Conservation (phyloP, 225 moss, liverwort and hornwort genomes). For the Takakia lepidozioides region DNA sequence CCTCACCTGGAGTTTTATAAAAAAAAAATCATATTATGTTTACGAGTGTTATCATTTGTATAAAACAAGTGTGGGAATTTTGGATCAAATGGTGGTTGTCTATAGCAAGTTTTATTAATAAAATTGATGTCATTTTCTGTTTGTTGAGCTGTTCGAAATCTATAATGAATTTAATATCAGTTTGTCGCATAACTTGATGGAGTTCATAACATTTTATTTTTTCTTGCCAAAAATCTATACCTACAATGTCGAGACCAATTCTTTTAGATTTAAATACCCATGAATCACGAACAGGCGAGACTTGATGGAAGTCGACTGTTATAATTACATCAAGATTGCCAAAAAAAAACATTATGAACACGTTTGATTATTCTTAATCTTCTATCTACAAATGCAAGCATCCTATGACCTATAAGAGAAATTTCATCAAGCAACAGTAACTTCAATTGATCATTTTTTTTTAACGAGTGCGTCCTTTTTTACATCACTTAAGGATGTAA, state of each 20-base stretch:
- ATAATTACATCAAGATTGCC: constrained; percentile 1
- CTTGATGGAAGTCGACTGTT: neutral
- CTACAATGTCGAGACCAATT: neutral
- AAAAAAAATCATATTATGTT: neutral
- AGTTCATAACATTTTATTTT: constrained; percentile 2
- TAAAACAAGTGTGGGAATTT: neutral
- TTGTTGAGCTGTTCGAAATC: neutral
- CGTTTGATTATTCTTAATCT: neutral
- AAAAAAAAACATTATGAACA: constrained; percentile 1
- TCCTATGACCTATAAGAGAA: neutral
- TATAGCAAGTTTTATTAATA: neutral
- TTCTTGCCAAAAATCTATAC: neutral
- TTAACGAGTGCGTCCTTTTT: neutral
- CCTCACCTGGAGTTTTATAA: neutral
- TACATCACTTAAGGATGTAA: neutral
- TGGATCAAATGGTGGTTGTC: neutral
- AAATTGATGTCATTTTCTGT: neutral
- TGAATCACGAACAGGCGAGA: constrained; percentile 1
- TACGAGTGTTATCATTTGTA: neutral
- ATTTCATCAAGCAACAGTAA: constrained; percentile 3
- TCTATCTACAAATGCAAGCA: constrained; percentile 3
- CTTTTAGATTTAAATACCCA: constrained; percentile 1
- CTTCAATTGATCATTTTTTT: constrained; percentile 2
- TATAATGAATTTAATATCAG: neutral
- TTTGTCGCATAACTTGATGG: neutral